Conservation (phyloP, 257 asterid species). For the Fraxinus excelsior region DNA sequence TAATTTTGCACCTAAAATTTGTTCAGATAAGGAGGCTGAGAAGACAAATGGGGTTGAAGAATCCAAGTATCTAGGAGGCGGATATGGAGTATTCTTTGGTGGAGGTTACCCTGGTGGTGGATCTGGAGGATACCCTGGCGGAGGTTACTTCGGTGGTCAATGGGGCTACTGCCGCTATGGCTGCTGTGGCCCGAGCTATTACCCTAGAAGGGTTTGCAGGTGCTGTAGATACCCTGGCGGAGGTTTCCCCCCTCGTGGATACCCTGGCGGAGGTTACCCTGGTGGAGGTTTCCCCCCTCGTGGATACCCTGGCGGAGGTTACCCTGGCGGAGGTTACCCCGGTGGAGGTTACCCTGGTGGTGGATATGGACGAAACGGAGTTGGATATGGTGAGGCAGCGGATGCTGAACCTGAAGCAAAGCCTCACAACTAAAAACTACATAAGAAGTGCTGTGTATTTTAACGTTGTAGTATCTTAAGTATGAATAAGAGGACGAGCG, state of each 20-base stretch:
- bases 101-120: no score
- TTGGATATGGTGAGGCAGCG: slow-evolving; percentile 15
- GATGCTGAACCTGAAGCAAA: slow-evolving; percentile 18
- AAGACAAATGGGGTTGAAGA: slow-evolving; percentile 10
- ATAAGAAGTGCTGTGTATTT: not conserved
- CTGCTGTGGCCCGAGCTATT: no score
- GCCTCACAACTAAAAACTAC: slow-evolving; percentile 8
- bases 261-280: no score
- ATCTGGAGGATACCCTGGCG: no score
- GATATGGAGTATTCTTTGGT: not conserved
- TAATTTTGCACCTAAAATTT: not conserved
- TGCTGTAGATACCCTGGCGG: not conserved
- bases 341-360: not conserved
- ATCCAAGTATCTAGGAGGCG: not conserved
- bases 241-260: no score
- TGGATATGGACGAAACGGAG: not conserved
- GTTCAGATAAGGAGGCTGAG: not conserved
- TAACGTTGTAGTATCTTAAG: not conserved
- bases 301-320: no score
- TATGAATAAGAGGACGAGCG: slow-evolving; percentile 3
- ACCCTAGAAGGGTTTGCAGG: no score
- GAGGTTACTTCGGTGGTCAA: no score
- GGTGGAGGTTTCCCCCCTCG: no score
- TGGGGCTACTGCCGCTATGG: no score
- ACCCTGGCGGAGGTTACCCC: not conserved